A percentile compares a stretch with the other conserved stretches of the same genome.
These are phyloP conservation scores for Kazachstania taianensis DNA, from an alignment of 805 yeast genomes.

Conservation along the genomic window DNA sequence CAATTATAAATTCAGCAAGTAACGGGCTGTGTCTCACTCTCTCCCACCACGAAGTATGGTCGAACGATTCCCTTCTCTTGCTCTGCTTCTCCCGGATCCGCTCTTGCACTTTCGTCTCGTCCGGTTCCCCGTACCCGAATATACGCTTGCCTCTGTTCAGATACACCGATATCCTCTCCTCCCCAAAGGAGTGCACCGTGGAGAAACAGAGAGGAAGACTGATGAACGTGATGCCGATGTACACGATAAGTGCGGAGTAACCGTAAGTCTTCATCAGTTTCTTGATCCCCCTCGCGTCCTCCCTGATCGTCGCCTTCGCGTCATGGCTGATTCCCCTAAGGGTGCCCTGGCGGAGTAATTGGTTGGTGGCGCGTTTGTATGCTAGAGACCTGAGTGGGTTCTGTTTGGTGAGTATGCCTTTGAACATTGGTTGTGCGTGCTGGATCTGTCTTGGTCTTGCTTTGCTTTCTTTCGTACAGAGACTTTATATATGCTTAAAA, in stretches of 20 bases:
- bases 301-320: neutral
- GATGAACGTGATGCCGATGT: slow-evolving; percentile 56
- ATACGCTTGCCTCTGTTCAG: slow-evolving; percentile 50
- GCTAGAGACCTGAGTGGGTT: too few species aligned
- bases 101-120: slow-evolving; percentile 30
- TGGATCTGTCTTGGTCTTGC: too few species aligned
- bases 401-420: too few species aligned
- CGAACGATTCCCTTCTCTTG: slow-evolving; percentile 12
- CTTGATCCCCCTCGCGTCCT: slow-evolving; percentile 31
- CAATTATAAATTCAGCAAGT: slow-evolving; percentile 78
- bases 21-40: slow-evolving; percentile 33
- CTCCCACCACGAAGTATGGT: slow-evolving; percentile 20
- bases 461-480: too few species aligned
- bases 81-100: slow-evolving; percentile 29
- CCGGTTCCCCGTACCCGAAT: slow-evolving; percentile 52
- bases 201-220: slow-evolving; percentile 80
- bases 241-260: slow-evolving; percentile 80
- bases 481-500: too few species aligned
- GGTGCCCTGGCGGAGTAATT: too few species aligned
- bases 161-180: slow-evolving; percentile 60
- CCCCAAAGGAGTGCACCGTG: slow-evolving; percentile 79
- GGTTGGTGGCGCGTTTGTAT: too few species aligned
- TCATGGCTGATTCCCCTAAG: too few species aligned
- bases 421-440: too few species aligned
- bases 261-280: slow-evolving; percentile 79